These are phyloP conservation scores for Fusarium graminum DNA, from an alignment of 2,329 filamentous ascomycete species.

Conservation along the genomic window DNA sequence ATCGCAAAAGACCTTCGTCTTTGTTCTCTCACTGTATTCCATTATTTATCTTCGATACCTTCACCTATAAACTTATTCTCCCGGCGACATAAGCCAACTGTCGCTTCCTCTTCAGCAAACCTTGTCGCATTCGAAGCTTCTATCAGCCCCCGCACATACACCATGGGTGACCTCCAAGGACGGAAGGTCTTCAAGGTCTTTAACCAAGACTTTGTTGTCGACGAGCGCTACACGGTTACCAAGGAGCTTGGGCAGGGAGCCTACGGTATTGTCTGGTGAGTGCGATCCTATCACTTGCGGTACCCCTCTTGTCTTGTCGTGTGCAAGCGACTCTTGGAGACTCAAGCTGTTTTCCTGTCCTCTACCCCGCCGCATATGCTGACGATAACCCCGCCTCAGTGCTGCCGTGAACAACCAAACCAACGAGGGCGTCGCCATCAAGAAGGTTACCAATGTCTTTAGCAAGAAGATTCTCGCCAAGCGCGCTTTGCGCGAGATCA, in stretches of 20 bases:
- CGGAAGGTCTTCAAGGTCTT: conserved; percentile 99
- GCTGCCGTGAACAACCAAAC: conserved; percentile 93
- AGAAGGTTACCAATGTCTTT: conserved; percentile 99
- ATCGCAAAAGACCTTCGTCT: conserved; percentile 44
- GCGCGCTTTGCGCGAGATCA: conserved; percentile 97
- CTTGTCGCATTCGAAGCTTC: conserved; percentile 32
- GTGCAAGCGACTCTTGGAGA: conserved; percentile 26
- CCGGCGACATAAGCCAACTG: conserved; percentile 1
- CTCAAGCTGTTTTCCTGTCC: conserved; percentile 20
- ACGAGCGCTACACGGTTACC: conserved; percentile 97
- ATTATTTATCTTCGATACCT: conserved; percentile 6
- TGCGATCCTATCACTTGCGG: conserved; percentile 18
- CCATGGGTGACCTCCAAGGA: conserved; percentile 58
- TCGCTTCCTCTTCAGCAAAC: conserved; percentile 8
- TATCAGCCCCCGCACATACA: conserved; percentile 37
- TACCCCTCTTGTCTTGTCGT: conserved; percentile 30
- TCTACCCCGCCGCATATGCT: conserved; percentile 50
- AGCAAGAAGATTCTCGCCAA: conserved; percentile 99
- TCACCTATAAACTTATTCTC: conserved; percentile 2
- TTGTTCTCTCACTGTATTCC: conserved; percentile 26
- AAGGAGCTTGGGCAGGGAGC: conserved; percentile 98
- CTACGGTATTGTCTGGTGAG: conserved; percentile 97
- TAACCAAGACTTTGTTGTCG: conserved; percentile 99
- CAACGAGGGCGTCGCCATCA: conserved; percentile 95
- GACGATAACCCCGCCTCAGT: conserved; percentile 63